Evolutionary conservation across 1,284 basidiomycete species (phyloP).

Genomic region (Xerocomus amazonicus): DNA sequence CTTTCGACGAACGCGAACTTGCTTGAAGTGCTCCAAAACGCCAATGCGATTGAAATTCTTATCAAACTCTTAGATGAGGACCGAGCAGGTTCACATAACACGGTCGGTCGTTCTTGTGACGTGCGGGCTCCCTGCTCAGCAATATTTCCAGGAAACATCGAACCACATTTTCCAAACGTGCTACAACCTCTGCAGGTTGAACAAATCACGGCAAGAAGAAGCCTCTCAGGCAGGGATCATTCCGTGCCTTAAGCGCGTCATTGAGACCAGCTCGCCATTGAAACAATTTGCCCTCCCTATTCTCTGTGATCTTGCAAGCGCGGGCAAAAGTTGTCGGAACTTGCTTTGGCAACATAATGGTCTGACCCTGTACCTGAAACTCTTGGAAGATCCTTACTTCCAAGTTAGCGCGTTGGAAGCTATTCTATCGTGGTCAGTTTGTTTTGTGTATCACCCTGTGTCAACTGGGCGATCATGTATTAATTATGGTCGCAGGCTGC

Average conservation of each 20-base stretch:
- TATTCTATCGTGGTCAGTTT: conserved; percentile 78
- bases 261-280: conserved; percentile 83
- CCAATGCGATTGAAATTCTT: conserved; percentile 90
- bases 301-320: conserved; percentile 90
- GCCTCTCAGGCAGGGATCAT: conserved; percentile 94
- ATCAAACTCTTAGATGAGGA: conserved; percentile 82
- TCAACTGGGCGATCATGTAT: conserved; percentile 1
- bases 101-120: conserved; percentile 49
- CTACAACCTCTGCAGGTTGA: conserved; percentile 92
- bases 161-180: conserved; percentile 94
- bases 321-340: conserved; percentile 86
- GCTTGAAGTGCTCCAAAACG: conserved; percentile 92
- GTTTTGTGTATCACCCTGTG: background rate
- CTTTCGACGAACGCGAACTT: conserved; percentile 89
- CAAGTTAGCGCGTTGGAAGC: conserved; percentile 92
- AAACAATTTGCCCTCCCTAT: conserved; percentile 97
- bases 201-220: conserved; percentile 93
- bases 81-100: conserved; percentile 73
- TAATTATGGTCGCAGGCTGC: conserved; percentile 55
- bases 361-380: conserved; percentile 74
- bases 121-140: conserved; percentile 2
- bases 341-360: conserved; percentile 89
- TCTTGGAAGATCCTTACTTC: conserved; percentile 94
- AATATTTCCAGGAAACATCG: conserved; percentile 73
- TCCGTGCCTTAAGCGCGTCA: conserved; percentile 84